phyloP scores from a whole-genome alignment of 768 basidiomycete species.

The Leccinellum luteum region DNA sequence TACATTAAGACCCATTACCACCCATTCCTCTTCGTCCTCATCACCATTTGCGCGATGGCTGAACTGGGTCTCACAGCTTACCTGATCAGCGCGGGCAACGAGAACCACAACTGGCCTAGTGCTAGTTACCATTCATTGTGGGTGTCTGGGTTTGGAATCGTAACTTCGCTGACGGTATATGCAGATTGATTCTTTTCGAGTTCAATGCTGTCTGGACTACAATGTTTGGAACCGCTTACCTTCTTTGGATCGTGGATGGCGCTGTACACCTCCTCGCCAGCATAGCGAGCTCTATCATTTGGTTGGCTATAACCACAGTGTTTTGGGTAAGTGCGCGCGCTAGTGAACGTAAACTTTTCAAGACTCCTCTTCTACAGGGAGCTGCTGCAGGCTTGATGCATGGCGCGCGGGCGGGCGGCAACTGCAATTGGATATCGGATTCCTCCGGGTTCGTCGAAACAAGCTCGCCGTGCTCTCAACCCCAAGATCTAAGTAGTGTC shows the following conservation, averaged over 20 bases:
- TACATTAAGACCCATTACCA: conserved; percentile 55
- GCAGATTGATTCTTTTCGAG: conserved; percentile 54
- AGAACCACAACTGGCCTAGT: conserved; percentile 58
- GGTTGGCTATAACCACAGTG: conserved; percentile 61
- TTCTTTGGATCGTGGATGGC: conserved; percentile 68
- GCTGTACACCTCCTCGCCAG: conserved; percentile 68
- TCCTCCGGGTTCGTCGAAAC: conserved; percentile 26
- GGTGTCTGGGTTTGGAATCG: conserved; percentile 24
- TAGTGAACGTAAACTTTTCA: not conserved
- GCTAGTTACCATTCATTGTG: conserved; percentile 63
- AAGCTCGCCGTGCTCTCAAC: conserved; percentile 23
- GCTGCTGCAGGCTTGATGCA: conserved; percentile 67
- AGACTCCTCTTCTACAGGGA: conserved; percentile 44
- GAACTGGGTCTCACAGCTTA: conserved; percentile 76
- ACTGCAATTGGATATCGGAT: conserved; percentile 51
- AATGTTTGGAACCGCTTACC: conserved; percentile 64
- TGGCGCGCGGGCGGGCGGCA: conserved; percentile 54
- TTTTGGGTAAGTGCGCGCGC: conserved; percentile 56
- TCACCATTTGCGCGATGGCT: conserved; percentile 64
- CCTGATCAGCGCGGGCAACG: conserved; percentile 67
- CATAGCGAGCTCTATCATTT: conserved; percentile 72
- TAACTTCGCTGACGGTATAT: conserved; percentile 4
- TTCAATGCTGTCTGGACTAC: conserved; percentile 77
- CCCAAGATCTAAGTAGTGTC: conserved; percentile 20
- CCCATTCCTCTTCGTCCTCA: conserved; percentile 60